Evolutionary conservation across 2,329 filamentous ascomycete species (phyloP).

Genomic region (Nemania bipapillata): DNA sequence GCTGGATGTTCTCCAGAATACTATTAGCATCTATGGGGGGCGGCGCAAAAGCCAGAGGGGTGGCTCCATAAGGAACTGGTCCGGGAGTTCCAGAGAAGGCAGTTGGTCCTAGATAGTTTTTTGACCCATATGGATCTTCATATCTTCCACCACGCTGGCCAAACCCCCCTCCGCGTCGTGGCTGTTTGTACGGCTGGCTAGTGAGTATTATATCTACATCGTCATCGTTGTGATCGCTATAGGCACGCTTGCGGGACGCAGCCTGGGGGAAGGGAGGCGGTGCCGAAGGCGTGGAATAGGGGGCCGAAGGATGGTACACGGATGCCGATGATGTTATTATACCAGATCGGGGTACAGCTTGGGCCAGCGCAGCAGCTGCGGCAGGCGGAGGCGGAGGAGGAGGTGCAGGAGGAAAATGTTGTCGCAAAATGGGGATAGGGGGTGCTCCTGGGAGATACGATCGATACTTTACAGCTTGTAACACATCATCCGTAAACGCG

Average conservation of each 20-base stretch:
- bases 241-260: slow-evolving; percentile 64
- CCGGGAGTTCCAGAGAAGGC: slow-evolving; percentile 28
- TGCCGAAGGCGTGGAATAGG: slow-evolving; percentile 31
- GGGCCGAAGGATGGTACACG: slow-evolving; percentile 33
- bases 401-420: slow-evolving; percentile 28
- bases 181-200: slow-evolving; percentile 64
- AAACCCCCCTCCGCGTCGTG: slow-evolving; percentile 63
- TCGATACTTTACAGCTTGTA: slow-evolving; percentile 71
- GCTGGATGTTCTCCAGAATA: slow-evolving; percentile 70
- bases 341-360: slow-evolving; percentile 37
- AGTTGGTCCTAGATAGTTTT: slow-evolving; percentile 46
- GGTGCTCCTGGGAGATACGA: slow-evolving; percentile 68
- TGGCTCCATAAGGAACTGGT: slow-evolving; percentile 38
- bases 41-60: slow-evolving; percentile 46
- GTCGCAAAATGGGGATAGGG: slow-evolving; percentile 47
- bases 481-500: slow-evolving; percentile 76
- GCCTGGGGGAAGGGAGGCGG: slow-evolving; percentile 37
- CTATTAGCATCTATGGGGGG: slow-evolving; percentile 68
- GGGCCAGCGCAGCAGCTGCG: slow-evolving; percentile 29
- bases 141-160: slow-evolving; percentile 52
- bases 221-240: slow-evolving; percentile 63
- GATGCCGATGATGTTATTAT: slow-evolving; percentile 28
- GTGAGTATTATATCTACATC: slow-evolving; percentile 53
- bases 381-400: too few species aligned
- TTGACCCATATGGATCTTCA: slow-evolving; percentile 50